Conservation (phyloP, 1,139 yeast genomes). For the Suhomyces taliae region DNA sequence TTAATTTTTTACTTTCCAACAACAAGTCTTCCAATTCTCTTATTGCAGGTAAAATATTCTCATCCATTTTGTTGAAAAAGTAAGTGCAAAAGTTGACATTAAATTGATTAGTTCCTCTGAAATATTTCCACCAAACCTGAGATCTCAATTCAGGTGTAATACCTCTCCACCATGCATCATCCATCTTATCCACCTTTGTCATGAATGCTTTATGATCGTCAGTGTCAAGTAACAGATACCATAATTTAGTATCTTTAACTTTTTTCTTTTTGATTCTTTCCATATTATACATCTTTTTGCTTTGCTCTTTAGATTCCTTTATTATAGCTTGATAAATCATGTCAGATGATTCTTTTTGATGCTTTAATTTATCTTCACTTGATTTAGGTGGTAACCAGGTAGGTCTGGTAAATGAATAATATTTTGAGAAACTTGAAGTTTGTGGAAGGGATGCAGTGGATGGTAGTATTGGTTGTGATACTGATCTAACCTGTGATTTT, state of each 20-base stretch:
- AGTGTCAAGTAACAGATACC: conserved; percentile 43
- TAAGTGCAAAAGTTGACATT: conserved; percentile 18
- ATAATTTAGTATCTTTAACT: conserved; percentile 36
- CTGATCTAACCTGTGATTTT: conserved; percentile 2
- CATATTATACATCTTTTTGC: conserved; percentile 26
- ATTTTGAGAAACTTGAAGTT: conserved; percentile 18
- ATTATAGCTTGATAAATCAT: conserved; percentile 50
- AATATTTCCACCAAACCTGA: conserved; percentile 48
- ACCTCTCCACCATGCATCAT: conserved; percentile 71
- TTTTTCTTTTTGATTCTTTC: conserved; percentile 28
- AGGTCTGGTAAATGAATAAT: conserved; percentile 58
- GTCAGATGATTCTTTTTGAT: conserved; percentile 53
- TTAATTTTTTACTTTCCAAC: conserved; percentile 6
- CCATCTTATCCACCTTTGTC: conserved; percentile 24
- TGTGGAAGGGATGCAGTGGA: conserved; percentile 3
- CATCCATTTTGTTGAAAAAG: conserved; percentile 19
- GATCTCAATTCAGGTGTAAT: conserved; percentile 50
- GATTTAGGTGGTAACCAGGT: conserved; percentile 68
- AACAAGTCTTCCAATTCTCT: conserved; percentile 3
- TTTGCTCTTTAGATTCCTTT: conserved; percentile 37
- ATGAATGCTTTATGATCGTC: conserved; percentile 21
- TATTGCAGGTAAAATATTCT: conserved; percentile 3
- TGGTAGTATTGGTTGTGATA: conserved; percentile 3
- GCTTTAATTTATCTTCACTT: conserved; percentile 52
- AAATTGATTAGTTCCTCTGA: conserved; percentile 30